phyloP scores from a whole-genome alignment of 345 rosid species.

The Capsella bursapastoris region DNA sequence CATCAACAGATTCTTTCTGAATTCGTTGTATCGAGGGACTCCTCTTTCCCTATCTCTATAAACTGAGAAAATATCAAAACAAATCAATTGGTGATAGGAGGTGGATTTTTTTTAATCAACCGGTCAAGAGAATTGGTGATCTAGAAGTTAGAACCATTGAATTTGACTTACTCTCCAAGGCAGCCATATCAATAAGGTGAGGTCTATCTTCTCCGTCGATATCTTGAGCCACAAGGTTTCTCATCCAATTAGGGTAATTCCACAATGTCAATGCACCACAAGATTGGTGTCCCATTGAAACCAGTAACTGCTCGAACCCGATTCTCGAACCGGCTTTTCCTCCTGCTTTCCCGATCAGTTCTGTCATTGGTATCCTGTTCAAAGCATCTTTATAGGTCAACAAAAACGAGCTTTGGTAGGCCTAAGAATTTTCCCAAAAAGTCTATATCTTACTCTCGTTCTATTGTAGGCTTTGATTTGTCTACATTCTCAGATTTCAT shows the following conservation, averaged over 20 bases:
- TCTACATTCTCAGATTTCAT: slow-evolving; percentile 47
- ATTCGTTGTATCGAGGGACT: slow-evolving; percentile 71
- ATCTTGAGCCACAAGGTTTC: slow-evolving; percentile 70
- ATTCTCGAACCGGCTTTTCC: slow-evolving; percentile 51
- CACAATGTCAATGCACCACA: slow-evolving; percentile 70
- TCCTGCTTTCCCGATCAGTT: slow-evolving; percentile 62
- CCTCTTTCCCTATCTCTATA: slow-evolving; percentile 77
- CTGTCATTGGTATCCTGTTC: slow-evolving; percentile 61
- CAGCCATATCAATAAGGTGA: slow-evolving; percentile 71
- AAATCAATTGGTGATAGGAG: background rate
- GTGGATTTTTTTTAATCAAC: background rate
- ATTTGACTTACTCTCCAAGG: slow-evolving; percentile 60
- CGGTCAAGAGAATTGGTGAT: background rate
- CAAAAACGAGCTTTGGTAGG: background rate
- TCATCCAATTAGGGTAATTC: slow-evolving; percentile 85
- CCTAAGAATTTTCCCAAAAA: background rate
- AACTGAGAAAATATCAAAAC: slow-evolving; percentile 46
- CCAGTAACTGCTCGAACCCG: slow-evolving; percentile 66
- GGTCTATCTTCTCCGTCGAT: slow-evolving; percentile 66
- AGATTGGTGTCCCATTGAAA: slow-evolving; percentile 77
- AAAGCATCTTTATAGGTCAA: slow-evolving; percentile 10
- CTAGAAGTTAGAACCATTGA: background rate
- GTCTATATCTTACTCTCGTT: slow-evolving; percentile 52
- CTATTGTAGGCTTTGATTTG: slow-evolving; percentile 51
- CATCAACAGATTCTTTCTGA: slow-evolving; percentile 67